phyloP scores from a whole-genome alignment of 129 eudicot species.

The Lactuca sativa region DNA sequence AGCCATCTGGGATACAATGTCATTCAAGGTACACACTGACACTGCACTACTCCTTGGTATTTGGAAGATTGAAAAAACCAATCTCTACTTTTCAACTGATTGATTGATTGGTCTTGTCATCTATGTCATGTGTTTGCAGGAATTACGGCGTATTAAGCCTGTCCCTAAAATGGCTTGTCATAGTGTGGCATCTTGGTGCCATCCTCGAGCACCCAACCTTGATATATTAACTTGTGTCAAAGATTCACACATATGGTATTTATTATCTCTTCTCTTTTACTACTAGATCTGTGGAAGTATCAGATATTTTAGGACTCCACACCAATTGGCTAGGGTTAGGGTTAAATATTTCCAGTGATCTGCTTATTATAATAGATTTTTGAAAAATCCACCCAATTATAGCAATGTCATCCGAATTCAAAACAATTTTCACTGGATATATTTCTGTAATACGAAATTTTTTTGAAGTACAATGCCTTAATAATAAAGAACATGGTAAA shows the following conservation, averaged over 20 bases:
- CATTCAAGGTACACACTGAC: constrained; percentile 67
- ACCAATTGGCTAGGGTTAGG: constrained; percentile 1
- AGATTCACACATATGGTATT: constrained; percentile 95
- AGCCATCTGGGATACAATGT: constrained; percentile 97
- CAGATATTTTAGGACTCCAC: constrained; percentile 4
- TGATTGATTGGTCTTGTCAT: not conserved
- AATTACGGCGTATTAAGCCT: constrained; percentile 91
- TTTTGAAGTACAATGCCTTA: not conserved
- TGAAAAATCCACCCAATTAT: no score
- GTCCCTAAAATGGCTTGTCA: constrained; percentile 95
- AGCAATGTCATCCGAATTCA: not conserved
- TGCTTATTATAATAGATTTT: no score
- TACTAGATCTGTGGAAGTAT: constrained; percentile 12
- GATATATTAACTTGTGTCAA: constrained; percentile 97
- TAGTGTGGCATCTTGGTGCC: constrained; percentile 99
- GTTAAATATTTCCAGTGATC: no score
- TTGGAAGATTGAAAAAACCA: constrained; percentile 1
- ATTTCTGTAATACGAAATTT: no score
- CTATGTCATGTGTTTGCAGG: constrained; percentile 45
- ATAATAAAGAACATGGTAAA: no score
- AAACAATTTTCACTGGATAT: not conserved
- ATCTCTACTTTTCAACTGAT: constrained; percentile 3
- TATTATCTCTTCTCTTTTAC: constrained; percentile 10
- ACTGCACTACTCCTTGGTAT: constrained; percentile 4
- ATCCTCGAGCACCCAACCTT: constrained; percentile 99